Evolutionary conservation across 2,329 filamentous ascomycete genomes (phyloP).

Genomic region (Lizonia empirigonia): DNA sequence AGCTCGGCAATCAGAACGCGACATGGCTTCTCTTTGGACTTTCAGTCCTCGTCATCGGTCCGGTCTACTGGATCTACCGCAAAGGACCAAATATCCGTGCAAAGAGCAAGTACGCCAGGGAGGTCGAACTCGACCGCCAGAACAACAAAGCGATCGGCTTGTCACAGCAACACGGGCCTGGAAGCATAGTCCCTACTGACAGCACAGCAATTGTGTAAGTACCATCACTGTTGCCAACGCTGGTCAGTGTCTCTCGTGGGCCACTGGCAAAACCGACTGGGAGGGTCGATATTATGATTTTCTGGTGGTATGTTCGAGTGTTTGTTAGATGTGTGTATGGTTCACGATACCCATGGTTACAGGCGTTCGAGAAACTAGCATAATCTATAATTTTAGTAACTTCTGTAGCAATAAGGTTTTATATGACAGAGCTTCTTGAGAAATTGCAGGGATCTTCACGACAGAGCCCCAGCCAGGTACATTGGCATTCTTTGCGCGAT

Average conservation of each 20-base stretch:
- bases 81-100: constrained; percentile 59
- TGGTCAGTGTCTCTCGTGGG: neutral
- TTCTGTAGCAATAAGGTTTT: neutral
- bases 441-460: too few species aligned
- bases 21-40: constrained; percentile 56
- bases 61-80: constrained; percentile 63
- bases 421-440: neutral
- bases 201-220: neutral
- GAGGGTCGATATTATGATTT: neutral
- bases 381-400: neutral
- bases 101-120: constrained; percentile 35
- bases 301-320: neutral
- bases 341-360: neutral
- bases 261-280: neutral
- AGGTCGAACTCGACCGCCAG: constrained; percentile 31
- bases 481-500: too few species aligned
- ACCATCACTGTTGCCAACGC: neutral
- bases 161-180: neutral
- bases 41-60: constrained; percentile 56
- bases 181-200: neutral
- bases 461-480: neutral
- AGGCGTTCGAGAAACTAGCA: neutral
- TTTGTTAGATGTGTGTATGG: neutral
- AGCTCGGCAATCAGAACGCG: constrained; percentile 31
- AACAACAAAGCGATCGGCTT: constrained; percentile 9